Evolutionary conservation across 352 stramenopile species (phyloP).

Genomic region (Phytophthora cryptogea): DNA sequence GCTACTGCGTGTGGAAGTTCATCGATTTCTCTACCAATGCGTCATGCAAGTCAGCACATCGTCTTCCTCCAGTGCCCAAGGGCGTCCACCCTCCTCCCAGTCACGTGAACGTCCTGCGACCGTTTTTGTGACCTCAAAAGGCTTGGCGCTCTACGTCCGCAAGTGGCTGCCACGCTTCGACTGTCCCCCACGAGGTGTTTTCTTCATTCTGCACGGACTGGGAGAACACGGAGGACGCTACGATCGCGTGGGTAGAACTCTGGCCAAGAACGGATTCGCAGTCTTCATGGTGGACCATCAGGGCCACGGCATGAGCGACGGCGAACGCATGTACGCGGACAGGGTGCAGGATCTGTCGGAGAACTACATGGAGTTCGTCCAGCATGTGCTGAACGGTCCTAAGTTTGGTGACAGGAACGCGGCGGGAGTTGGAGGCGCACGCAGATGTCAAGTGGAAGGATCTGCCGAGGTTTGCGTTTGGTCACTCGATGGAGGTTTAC

Average conservation of each 20-base stretch:
- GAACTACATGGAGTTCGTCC: slow-evolving; percentile 61
- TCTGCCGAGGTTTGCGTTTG: slow-evolving; percentile 59
- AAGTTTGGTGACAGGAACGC: slow-evolving; percentile 17
- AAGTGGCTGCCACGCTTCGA: slow-evolving; percentile 48
- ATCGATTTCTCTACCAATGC: slow-evolving; percentile 2
- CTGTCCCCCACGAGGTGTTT: slow-evolving; percentile 28
- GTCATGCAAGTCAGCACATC: slow-evolving; percentile 17
- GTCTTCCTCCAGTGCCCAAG: slow-evolving; percentile 19
- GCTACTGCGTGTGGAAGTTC: slow-evolving; percentile 20
- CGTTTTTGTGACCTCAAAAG: slow-evolving; percentile 44
- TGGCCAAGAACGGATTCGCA: slow-evolving; percentile 45
- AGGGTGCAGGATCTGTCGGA: slow-evolving; percentile 49
- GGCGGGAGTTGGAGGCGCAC: slow-evolving; percentile 35
- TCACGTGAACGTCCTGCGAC: slow-evolving; percentile 24
- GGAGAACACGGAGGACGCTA: slow-evolving; percentile 58
- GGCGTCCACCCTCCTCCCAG: slow-evolving; percentile 1
- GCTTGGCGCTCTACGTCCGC: slow-evolving; percentile 47
- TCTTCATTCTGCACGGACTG: slow-evolving; percentile 65
- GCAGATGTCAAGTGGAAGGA: slow-evolving; percentile 36
- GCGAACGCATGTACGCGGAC: slow-evolving; percentile 56
- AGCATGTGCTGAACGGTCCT: slow-evolving; percentile 38
- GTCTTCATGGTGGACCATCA: slow-evolving; percentile 70
- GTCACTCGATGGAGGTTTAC: slow-evolving; percentile 58
- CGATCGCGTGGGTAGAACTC: slow-evolving; percentile 46
- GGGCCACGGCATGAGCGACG: slow-evolving; percentile 61